Conservation (phyloP, 305 asterid species). For the Stenogyne calaminthoides region DNA sequence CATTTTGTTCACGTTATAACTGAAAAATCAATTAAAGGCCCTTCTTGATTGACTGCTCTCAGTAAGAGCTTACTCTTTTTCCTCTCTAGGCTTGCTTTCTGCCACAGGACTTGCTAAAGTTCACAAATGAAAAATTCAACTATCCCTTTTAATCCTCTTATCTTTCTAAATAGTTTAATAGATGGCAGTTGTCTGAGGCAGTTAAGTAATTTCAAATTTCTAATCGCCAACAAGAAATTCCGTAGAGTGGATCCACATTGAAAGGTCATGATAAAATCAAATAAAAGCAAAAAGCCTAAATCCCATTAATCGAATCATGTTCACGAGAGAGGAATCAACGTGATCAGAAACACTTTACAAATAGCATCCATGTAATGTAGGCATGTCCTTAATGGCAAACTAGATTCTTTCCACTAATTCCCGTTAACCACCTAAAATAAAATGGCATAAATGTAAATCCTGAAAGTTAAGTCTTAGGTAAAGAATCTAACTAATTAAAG, state of each 20-base stretch:
- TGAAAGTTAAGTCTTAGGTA: slow-evolving; percentile 1
- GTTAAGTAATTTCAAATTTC: not conserved
- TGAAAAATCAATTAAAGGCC: not conserved
- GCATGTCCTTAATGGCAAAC: not conserved
- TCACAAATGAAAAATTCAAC: not conserved
- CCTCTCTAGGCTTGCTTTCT: not conserved
- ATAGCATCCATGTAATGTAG: slow-evolving; percentile 3
- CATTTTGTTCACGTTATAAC: not conserved
- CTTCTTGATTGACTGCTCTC: not conserved
- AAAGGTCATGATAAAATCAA: not conserved
- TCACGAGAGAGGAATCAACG: not conserved
- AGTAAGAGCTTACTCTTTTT: not conserved
- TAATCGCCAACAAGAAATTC: not conserved
- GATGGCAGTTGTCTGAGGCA: not conserved
- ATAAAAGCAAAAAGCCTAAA: not conserved
- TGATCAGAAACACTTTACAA: slow-evolving; percentile 12
- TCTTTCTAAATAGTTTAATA: not conserved
- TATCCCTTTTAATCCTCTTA: not conserved
- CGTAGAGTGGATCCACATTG: not conserved
- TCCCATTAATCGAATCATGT: not conserved
- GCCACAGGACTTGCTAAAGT: not conserved
- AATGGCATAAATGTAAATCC: slow-evolving; percentile 7
- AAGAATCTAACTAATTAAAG: not conserved
- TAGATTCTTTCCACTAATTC: slow-evolving; percentile 13
- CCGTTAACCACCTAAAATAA: not conserved